A percentile compares a stretch with the other conserved stretches of the same genome.
Evolutionary conservation across 768 basidiomycete genomes (phyloP).

Genomic region (Pleurotus eryngii): DNA sequence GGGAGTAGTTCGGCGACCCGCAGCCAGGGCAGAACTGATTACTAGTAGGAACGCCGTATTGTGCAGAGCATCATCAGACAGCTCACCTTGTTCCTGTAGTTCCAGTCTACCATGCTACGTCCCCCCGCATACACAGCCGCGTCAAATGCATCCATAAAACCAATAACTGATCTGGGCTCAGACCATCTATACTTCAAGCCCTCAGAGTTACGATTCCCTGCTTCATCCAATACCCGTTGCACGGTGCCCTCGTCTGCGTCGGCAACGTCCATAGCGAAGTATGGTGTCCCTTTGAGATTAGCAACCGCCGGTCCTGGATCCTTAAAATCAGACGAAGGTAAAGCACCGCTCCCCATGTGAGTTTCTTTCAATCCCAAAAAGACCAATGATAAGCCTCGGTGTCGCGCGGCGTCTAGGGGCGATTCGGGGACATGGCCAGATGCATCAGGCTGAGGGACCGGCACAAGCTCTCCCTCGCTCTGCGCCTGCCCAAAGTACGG

Average conservation of each 20-base stretch:
- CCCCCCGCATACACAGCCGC: slow-evolving; percentile 78
- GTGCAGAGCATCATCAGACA: background rate
- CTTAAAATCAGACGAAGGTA: slow-evolving; percentile 65
- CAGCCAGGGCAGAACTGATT: slow-evolving; percentile 85
- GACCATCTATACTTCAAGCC: slow-evolving; percentile 51
- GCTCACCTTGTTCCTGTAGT: slow-evolving; percentile 76
- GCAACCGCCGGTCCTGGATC: slow-evolving; percentile 49
- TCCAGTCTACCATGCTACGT: slow-evolving; percentile 90
- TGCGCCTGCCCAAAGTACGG: slow-evolving; percentile 74
- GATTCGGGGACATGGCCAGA: slow-evolving; percentile 21
- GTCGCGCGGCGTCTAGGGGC: slow-evolving; percentile 52
- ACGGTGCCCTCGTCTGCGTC: slow-evolving; percentile 34
- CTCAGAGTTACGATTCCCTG: slow-evolving; percentile 15
- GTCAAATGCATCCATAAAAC: slow-evolving; percentile 55
- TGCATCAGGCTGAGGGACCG: slow-evolving; percentile 23
- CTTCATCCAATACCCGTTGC: background rate
- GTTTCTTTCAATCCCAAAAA: slow-evolving; percentile 80
- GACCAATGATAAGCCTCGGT: slow-evolving; percentile 58
- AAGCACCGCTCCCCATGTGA: slow-evolving; percentile 30
- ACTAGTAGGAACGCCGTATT: background rate
- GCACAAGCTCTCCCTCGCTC: slow-evolving; percentile 33
- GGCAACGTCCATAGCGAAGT: slow-evolving; percentile 78
- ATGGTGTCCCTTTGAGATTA: slow-evolving; percentile 76
- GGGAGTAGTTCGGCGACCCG: slow-evolving; percentile 73
- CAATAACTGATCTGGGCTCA: slow-evolving; percentile 60